phyloP scores from a whole-genome alignment of 257 asterid species.

The Nicotiana paniculata region DNA sequence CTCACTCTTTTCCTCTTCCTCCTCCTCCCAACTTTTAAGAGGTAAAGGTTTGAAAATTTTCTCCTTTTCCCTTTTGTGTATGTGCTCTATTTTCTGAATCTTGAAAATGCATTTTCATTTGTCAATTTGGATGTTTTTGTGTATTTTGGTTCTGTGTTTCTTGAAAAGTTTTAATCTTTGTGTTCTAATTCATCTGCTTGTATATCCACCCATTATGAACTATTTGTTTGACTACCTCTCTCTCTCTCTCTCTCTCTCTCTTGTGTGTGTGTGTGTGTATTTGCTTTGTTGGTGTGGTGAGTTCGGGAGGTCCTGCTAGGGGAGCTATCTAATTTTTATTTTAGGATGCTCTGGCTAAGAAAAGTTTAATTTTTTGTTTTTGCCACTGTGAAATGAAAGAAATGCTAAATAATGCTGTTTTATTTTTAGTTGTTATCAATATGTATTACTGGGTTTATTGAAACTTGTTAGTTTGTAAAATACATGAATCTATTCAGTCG shows the following conservation, averaged over 20 bases:
- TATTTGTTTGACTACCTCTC: background rate
- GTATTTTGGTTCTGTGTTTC: background rate
- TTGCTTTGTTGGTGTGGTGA: background rate
- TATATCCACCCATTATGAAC: background rate
- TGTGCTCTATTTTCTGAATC: background rate
- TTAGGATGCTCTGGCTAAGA: background rate
- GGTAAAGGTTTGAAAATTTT: background rate
- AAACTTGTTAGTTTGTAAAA: background rate
- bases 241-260: too few species aligned
- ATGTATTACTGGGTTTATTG: background rate
- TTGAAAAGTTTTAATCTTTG: background rate
- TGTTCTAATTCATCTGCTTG: background rate
- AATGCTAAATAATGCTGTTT: background rate
- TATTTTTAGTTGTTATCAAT: too few species aligned
- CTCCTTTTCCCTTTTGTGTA: background rate
- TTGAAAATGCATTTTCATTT: slow-evolving; percentile 5
- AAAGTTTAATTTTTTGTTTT: background rate
- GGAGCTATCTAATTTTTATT: background rate
- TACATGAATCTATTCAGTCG: background rate
- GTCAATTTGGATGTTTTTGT: background rate
- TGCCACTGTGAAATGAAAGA: background rate
- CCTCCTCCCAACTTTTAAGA: background rate
- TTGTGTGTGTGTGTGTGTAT: background rate
- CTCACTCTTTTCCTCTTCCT: background rate
- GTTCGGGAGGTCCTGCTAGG: background rate